Base-by-base conservation (phyloP, 169 alveolate species). In the Babesia ovis region DNA sequence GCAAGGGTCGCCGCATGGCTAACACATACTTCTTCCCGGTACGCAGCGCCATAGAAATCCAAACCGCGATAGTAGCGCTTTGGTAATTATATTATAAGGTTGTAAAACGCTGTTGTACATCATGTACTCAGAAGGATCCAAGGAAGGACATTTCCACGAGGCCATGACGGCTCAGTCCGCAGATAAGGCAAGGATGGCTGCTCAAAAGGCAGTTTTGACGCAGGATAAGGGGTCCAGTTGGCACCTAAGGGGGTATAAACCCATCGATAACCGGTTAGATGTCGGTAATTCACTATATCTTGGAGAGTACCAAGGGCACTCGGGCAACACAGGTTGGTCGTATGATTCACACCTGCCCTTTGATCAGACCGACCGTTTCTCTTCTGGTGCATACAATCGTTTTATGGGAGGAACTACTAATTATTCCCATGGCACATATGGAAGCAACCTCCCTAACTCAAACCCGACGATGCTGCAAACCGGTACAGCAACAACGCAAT, bases 291-390 rank as follows among this genome's bases (percentile, higher is more conserved):
- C 79, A 20, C 42, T 76, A 25, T 58, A 76, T 51, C 62, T 50
- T n/a, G 60, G 73, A 22, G 62, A 56, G 25, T 76, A 67, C 64
- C 80, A 55, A 56, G 74, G 57, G 41, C 85, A 66, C 66, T 56
- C 71, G 27, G 71, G 66, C n/a, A 76, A 48, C 48, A 56, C 53
- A 18, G 73, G 73, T 12, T 76, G 85, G 85, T 37, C 70, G 29
- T 72, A 76, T n/a, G 79, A 55, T 22, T 11, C 60, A 12, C 60
- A 76, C 61, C 46, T 76, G 37, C 80, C 29, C 27, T 76, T 76
- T 14, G 85, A 76, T 43, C 73, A 53, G n/a, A 18, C 73, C 32
- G 54, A 71, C 18, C 61, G 74, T 23, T 64, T 27, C 20, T 23
- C 54, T 3, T 29, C 62, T 2, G 34, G 51, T 18, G 20, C 62